These are phyloP conservation scores for Phytophthora tentaculata DNA, from an alignment of 352 stramenopile genomes.

Conservation along the genomic window DNA sequence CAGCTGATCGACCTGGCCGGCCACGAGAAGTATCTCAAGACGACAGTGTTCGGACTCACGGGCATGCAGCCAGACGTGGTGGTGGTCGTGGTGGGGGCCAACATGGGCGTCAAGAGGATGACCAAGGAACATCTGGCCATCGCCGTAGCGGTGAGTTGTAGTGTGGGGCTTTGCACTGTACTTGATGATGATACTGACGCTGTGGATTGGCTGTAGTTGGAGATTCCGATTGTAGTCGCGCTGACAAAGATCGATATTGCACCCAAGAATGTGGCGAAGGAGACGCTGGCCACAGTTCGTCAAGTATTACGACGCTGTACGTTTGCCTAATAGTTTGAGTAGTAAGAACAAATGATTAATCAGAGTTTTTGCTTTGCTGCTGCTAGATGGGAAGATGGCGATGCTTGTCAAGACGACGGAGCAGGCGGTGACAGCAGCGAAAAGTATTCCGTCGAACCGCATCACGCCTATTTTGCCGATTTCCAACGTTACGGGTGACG, in stretches of 20 bases:
- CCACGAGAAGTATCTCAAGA: conserved; percentile 99
- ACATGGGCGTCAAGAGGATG: conserved; percentile 96
- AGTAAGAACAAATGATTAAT: neutral
- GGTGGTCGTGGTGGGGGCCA: conserved; percentile 93
- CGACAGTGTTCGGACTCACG: conserved; percentile 98
- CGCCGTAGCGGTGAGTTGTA: conserved; percentile 76
- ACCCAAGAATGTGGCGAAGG: conserved; percentile 92
- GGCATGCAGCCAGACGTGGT: conserved; percentile 96
- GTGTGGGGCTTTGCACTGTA: neutral
- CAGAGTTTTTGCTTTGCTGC: neutral
- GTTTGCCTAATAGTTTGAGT: conserved; percentile 2
- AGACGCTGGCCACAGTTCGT: conserved; percentile 90
- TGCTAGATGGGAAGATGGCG: conserved; percentile 90
- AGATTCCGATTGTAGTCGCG: conserved; percentile 94
- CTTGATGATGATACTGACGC: neutral
- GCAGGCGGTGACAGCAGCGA: conserved; percentile 87
- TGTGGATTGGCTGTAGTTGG: conserved; percentile 47
- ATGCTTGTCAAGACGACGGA: conserved; percentile 92
- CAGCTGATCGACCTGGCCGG: conserved; percentile 90
- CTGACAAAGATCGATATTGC: conserved; percentile 96
- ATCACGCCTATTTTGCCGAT: conserved; percentile 97
- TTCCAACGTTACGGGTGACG: conserved; percentile 98
- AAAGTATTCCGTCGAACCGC: conserved; percentile 90
- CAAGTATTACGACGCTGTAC: conserved; percentile 85
- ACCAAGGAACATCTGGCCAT: conserved; percentile 94